phyloP scores from a whole-genome alignment of 2,329 filamentous ascomycete genomes.

The Aspergillus fischeri region DNA sequence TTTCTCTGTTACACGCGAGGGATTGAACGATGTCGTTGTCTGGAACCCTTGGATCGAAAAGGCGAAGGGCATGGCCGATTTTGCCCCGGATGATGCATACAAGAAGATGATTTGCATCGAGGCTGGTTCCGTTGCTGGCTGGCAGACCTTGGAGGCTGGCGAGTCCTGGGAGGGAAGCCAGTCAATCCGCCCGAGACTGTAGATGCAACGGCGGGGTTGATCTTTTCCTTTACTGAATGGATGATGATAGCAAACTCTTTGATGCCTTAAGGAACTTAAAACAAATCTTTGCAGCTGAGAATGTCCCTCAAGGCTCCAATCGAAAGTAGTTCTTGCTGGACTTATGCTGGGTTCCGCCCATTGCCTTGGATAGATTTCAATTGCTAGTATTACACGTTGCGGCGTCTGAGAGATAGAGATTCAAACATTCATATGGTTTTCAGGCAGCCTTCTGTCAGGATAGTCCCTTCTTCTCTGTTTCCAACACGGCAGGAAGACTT shows the following conservation, averaged over 20 bases:
- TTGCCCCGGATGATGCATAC: constrained; percentile 82
- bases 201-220: background rate
- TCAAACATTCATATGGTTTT: background rate
- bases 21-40: constrained; percentile 81
- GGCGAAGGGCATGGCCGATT: constrained; percentile 76
- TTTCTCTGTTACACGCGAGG: constrained; percentile 76
- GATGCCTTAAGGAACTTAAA: background rate
- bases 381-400: no score
- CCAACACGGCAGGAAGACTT: constrained; percentile 44
- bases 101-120: constrained; percentile 94
- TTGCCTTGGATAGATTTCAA: background rate
- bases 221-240: background rate
- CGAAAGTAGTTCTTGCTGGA: background rate
- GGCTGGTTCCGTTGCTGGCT: constrained; percentile 75
- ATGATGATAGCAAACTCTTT: background rate
- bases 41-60: constrained; percentile 97
- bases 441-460: background rate
- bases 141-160: constrained; percentile 80
- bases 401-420: no score
- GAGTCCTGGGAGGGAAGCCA: constrained; percentile 64
- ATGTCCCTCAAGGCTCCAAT: background rate
- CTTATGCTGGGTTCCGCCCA: no score
- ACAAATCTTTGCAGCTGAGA: background rate
- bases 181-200: constrained; percentile 46
- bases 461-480: constrained; percentile 8